These are phyloP conservation scores for Pelargonium australe DNA, from an alignment of 441 rosid species.

Conservation along the genomic window DNA sequence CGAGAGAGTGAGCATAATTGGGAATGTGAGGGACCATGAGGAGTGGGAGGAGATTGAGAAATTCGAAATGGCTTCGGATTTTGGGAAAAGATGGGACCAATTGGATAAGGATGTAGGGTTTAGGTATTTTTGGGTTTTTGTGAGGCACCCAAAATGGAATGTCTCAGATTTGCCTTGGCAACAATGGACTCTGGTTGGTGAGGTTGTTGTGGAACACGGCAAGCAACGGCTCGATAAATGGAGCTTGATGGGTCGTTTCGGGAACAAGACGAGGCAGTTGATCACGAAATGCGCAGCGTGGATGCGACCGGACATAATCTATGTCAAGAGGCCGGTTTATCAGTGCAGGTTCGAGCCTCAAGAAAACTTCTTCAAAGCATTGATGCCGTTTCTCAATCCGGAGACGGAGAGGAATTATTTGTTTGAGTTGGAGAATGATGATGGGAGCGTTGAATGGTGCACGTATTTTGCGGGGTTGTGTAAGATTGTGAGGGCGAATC, in stretches of 20 bases:
- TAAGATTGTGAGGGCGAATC: slow-evolving; percentile 71
- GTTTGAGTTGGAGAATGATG: slow-evolving; percentile 54
- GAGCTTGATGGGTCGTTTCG: slow-evolving; percentile 87
- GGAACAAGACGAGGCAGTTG: slow-evolving; percentile 56
- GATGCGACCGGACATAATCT: slow-evolving; percentile 86
- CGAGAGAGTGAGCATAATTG: slow-evolving; percentile 57
- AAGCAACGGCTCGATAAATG: slow-evolving; percentile 79
- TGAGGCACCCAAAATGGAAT: slow-evolving; percentile 84
- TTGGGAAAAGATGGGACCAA: slow-evolving; percentile 44
- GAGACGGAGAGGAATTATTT: slow-evolving; percentile 49
- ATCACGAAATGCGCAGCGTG: slow-evolving; percentile 76
- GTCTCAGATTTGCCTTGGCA: slow-evolving; percentile 70
- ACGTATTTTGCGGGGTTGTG: slow-evolving; percentile 79
- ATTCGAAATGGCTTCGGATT: slow-evolving; percentile 68
- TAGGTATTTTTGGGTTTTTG: slow-evolving; percentile 77
- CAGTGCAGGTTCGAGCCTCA: slow-evolving; percentile 89
- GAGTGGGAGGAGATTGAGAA: slow-evolving; percentile 84
- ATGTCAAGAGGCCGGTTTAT: slow-evolving; percentile 81
- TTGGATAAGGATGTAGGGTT: slow-evolving; percentile 64
- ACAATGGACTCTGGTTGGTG: slow-evolving; percentile 85
- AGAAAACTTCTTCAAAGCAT: slow-evolving; percentile 49
- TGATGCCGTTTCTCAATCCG: slow-evolving; percentile 59
- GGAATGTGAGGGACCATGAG: slow-evolving; percentile 62
- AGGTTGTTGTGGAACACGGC: slow-evolving; percentile 63
- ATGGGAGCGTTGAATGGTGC: slow-evolving; percentile 53